phyloP scores from a whole-genome alignment of 129 eudicot species.

The Centella asiatica region DNA sequence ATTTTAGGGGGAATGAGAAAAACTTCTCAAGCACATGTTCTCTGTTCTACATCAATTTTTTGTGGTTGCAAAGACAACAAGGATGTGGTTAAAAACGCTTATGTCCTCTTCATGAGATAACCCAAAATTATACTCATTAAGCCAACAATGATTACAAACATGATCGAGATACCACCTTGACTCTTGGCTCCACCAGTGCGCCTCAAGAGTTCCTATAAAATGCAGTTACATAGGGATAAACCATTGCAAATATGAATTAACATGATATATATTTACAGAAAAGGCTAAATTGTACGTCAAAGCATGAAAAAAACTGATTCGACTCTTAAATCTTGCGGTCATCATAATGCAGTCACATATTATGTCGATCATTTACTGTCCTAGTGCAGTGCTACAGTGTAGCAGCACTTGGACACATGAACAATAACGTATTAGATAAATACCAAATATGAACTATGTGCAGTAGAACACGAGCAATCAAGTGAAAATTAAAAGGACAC shows the following conservation, averaged over 20 bases:
- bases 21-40: neutral
- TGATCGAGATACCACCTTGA: conserved; percentile 9
- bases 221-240: neutral
- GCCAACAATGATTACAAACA: conserved; percentile 2
- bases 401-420: too few species aligned
- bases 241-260: neutral
- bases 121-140: conserved; percentile 9
- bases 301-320: neutral
- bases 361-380: too few species aligned
- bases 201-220: conserved; percentile 62
- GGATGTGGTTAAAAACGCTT: neutral
- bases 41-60: conserved; percentile 10
- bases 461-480: too few species aligned
- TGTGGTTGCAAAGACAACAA: conserved; percentile 1
- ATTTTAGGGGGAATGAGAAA: conserved; percentile 5
- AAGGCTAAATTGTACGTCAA: neutral
- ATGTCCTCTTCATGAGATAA: conserved; percentile 8
- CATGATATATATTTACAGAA: neutral
- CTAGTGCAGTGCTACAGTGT: too few species aligned
- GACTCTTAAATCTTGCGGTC: too few species aligned
- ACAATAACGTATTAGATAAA: too few species aligned
- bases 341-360: too few species aligned
- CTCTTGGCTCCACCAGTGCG: conserved; percentile 20
- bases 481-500: too few species aligned
- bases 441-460: too few species aligned